Base-by-base conservation (phyloP, 2,329 filamentous ascomycete species). In the Tolypocladium amazonense region DNA sequence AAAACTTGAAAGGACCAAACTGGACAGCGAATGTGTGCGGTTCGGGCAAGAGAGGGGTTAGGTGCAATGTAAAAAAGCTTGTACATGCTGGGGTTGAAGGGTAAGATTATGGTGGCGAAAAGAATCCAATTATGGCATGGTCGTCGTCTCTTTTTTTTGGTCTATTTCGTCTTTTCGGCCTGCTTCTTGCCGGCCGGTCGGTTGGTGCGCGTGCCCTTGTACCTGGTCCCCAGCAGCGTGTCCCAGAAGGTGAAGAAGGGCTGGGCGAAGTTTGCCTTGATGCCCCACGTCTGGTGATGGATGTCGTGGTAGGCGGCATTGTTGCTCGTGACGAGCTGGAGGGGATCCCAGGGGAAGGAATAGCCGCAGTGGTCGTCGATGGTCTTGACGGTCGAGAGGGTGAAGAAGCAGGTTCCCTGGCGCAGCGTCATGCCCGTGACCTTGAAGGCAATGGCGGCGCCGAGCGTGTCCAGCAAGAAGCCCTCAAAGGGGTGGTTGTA, bases 331-430 rank as follows among this genome's bases (percentile, higher is more conserved):
- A 97, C 81, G 70, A 88, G 87, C 79, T 97, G 92, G 58, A 97
- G 79, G 2, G 93, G 93, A 73, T 99, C 94, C 85, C 89, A 97
- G 1, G 94, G 94, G 62, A 99, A 87, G n/a, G 86, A 81, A 71
- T 97, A 99, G 64, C 94, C 94, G 74, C 93, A 97, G 77, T 99
- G 94, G 71, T 99, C 94, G 70, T 97, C 92, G 33, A 97, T 91
- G 0, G 94, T 97, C 80, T 99, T 99, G 79, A 97, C 86, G 9
- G 90, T 95, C 38, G 89, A 93, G 72, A 86, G 83, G 57, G 88
- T 87, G 75, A 96, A 97, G 79, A 97, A 97, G 74, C 85, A 83
- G 79, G 96, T 92, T 67, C 87, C 88, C 73, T 96, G 90, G 58
- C 92, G 87, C 56, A 87, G 81, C n/a, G 86, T 91, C 88, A 97